phyloP scores from a whole-genome alignment of 768 basidiomycete species.

The Aureoboletus auriporus region DNA sequence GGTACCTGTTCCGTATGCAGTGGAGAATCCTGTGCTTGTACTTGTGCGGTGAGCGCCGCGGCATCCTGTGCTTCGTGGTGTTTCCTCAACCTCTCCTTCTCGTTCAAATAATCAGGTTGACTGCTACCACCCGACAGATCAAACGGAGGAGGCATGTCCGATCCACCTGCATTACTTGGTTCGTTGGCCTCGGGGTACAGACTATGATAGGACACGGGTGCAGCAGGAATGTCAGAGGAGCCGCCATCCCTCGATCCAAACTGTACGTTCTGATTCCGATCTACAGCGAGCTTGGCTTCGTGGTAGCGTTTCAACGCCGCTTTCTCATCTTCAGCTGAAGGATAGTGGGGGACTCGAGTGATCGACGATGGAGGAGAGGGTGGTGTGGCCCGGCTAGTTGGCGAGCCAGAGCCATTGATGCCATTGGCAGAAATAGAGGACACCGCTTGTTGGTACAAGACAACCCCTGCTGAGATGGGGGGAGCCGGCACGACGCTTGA shows the following conservation, averaged over 20 bases:
- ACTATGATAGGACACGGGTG: constrained; percentile 59
- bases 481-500: constrained; percentile 12
- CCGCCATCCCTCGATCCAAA: constrained; percentile 21
- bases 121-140: constrained; percentile 36
- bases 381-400: constrained; percentile 27
- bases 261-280: constrained; percentile 46
- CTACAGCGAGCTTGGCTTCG: constrained; percentile 69
- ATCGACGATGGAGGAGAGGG: constrained; percentile 25
- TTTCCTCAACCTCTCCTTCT: constrained; percentile 67
- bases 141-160: constrained; percentile 53
- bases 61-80: constrained; percentile 67
- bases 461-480: constrained; percentile 38
- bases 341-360: constrained; percentile 43
- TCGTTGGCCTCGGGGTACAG: constrained; percentile 47
- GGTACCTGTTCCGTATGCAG: constrained; percentile 18
- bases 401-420: constrained; percentile 12
- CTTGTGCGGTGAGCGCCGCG: constrained; percentile 36
- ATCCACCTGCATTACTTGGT: constrained; percentile 16
- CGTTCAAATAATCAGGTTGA: constrained; percentile 40
- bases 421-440: constrained; percentile 31
- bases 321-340: constrained; percentile 72
- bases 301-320: constrained; percentile 63
- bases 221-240: constrained; percentile 22
- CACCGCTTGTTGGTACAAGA: constrained; percentile 44
- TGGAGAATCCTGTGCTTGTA: constrained; percentile 13